Base-by-base conservation (phyloP, 768 basidiomycete genomes). In the Pisolithus microcarpus region DNA sequence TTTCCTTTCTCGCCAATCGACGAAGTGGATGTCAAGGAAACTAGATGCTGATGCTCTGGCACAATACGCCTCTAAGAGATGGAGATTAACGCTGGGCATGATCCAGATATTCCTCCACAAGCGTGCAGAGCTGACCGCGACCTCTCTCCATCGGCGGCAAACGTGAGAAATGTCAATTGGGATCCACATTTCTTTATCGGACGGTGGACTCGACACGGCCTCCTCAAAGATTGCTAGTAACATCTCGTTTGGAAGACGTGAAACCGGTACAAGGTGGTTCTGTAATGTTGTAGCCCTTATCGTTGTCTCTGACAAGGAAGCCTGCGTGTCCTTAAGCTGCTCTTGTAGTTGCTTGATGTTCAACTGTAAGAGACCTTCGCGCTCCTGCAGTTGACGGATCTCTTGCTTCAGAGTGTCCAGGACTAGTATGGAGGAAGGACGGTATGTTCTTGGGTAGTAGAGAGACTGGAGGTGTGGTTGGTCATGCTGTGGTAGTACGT, bases 101-200 rank as follows among this genome's bases (percentile, higher is more conserved):
- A 66, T 46, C 51, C 50, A 63, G 39, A 67, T 57, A 39, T 57
- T 57, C 21, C 62, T 58, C 65, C 65, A 67, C 30, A 67, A 46
- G 15, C 63, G 61, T 5, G 67, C 58, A 19, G 64, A 62, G 45
- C 67, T 56, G 24, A 69, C 50, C 15, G 60, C 59, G n/a, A 67
- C 53, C 30, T 58, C 51, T 52, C 68, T 61, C 65, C 67, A 69
- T 34, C 65, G 58, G 38, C 58, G 68, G 21, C 64, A 67, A 10
- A 69, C 68, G 23, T 57, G 57, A 43, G 67, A 60, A 15, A 69
- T 56, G 43, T 48, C 50, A 4, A 53, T 65, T 39, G 66, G 65
- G 15, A 51, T 51, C 31, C 60, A 57, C 31, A 26, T 11, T 38
- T 48, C 52, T 5, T 40, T 55, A 23, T 53, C 45, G 1, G 58